A percentile compares a stretch with the other conserved stretches of the same genome.
phyloP scores from a whole-genome alignment of 192 early-diverging fungal genomes.

The Coemansia sp. region DNA sequence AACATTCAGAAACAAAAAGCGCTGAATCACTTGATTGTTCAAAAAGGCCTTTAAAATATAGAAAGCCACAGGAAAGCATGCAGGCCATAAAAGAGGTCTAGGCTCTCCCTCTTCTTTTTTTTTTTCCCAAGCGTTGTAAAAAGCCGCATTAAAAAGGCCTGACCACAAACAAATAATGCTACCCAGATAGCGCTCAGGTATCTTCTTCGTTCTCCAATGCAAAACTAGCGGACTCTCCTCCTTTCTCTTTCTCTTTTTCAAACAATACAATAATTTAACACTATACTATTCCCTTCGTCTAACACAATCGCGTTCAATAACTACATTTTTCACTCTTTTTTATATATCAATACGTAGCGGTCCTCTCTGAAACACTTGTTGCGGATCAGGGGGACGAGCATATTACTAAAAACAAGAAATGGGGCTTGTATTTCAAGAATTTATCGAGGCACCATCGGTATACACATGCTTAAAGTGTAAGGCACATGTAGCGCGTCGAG shows the following conservation, averaged over 20 bases:
- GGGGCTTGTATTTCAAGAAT: conserved; percentile 50
- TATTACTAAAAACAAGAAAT: too few relatives aligned
- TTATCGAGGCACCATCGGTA: conserved; percentile 35
- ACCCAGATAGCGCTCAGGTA: background rate
- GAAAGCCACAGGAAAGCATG: background rate
- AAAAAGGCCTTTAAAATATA: background rate
- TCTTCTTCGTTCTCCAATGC: too few relatives aligned
- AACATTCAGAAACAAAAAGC: background rate
- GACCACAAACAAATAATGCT: conserved; percentile 1
- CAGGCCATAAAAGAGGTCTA: background rate
- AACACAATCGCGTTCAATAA: background rate
- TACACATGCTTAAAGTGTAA: conserved; percentile 40
- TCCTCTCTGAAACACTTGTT: too few relatives aligned
- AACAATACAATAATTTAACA: background rate
- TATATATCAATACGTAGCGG: background rate
- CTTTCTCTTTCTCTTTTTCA: background rate
- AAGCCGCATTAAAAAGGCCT: conserved; percentile 1
- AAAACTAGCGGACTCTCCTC: background rate
- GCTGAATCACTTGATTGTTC: background rate
- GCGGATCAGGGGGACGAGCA: too few relatives aligned
- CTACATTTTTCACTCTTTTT: background rate
- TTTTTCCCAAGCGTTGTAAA: background rate
- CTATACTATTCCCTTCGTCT: background rate
- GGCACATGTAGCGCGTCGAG: conserved; percentile 40
- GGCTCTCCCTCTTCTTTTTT: background rate